Evolutionary conservation across 495 filamentous ascomycete genomes (phyloP), one percentile per base, ranked within the genome.

Genomic region (Chlorociboria aeruginascens): DNA sequence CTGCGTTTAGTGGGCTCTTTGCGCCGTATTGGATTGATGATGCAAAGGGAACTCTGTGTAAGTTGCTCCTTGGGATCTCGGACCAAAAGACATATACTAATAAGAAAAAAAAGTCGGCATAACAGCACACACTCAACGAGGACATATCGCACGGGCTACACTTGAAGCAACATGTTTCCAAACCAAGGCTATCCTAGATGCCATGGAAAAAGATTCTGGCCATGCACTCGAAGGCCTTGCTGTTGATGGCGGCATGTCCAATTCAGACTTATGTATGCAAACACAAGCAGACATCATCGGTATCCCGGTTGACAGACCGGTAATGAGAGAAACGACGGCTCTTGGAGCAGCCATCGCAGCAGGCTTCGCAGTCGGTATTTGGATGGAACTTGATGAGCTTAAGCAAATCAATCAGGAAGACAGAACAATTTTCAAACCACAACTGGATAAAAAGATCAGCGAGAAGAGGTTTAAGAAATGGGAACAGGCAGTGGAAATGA

Each of bases 1-100:
- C 90, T 30, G 90, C 90, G 1, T 97, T 97, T 63, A 92, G 85
- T 69, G 90, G 90, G 51, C 72, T 97, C 1, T 95, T 95, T 63
- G 90, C 90, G 13, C 90, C 90, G n/a, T 95, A 95, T 63, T 97
- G 90, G 90, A 94, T 95, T 52, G 90, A 95, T 62, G 87, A 95
- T 65, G 89, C 88, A 31, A 82, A 89, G 64, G 90, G 90, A 44
- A 95, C 89, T 1, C 25, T 59, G 10, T 59, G 56, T 59, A 55
- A 52, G 56, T 55, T 25, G 34, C 67, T 33, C n/a, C 38, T 35
- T n/a, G 4, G 20, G 20, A 4, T 25, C 20, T 1, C 4, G 20
- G 20, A 25, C 25, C 30, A 3, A 31, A 7, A 13, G n/a, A 28
- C 7, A 28, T 4, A 17, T 8, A 13, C 52, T 59, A 52, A 59